Evolutionary conservation across 805 yeast genomes (phyloP).

Genomic region (Metschnikowia amazonensis): DNA sequence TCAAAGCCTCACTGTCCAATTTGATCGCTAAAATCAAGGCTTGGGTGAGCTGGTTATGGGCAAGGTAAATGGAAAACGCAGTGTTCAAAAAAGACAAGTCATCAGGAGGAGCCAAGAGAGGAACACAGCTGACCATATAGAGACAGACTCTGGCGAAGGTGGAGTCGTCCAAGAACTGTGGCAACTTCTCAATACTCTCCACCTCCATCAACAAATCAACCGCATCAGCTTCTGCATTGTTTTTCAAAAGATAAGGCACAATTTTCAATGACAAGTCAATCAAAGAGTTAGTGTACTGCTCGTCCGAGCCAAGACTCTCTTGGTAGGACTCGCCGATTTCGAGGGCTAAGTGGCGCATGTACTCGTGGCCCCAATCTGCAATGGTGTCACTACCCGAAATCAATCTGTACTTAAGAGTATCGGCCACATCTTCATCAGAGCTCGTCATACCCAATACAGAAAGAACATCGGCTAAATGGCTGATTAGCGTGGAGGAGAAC

Average conservation of each 20-base stretch:
- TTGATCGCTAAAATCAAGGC: conserved; percentile 88
- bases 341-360: conserved; percentile 89
- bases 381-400: conserved; percentile 52
- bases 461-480: conserved; percentile 76
- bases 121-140: conserved; percentile 95
- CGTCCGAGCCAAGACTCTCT: conserved; percentile 39
- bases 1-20: conserved; percentile 75
- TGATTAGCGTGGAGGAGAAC: conserved; percentile 35
- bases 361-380: conserved; percentile 97
- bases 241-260: conserved; percentile 85
- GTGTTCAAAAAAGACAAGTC: conserved; percentile 81
- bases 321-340: conserved; percentile 89
- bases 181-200: conserved; percentile 78
- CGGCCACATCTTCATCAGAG: conserved; percentile 74
- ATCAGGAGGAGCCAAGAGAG: conserved; percentile 91
- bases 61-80: conserved; percentile 79
- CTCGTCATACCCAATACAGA: conserved; percentile 95
- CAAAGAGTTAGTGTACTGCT: conserved; percentile 40
- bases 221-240: conserved; percentile 98
- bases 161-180: conserved; percentile 78
- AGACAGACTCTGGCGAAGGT: conserved; percentile 87
- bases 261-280: conserved; percentile 67
- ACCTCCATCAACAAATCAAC: conserved; percentile 89
- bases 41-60: conserved; percentile 77
- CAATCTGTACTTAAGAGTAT: conserved; percentile 76